Conservation (phyloP, 2,329 filamentous ascomycete genomes). For the Orbilia javanica region DNA sequence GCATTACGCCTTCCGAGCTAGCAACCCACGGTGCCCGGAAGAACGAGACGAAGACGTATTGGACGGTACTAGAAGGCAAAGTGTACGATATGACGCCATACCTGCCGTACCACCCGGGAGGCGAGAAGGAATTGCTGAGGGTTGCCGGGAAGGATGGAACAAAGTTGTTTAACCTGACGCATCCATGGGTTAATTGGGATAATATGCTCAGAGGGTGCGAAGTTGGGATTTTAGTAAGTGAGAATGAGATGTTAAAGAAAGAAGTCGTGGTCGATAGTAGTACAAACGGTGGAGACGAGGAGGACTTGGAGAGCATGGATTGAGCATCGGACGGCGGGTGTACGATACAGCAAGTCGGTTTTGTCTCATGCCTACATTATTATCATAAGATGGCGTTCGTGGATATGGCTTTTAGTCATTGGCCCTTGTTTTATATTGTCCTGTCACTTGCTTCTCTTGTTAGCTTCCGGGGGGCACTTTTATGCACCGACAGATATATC, state of each 20-base stretch:
- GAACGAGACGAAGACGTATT: slow-evolving; percentile 75
- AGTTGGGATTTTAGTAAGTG: slow-evolving; percentile 74
- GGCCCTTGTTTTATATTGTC: too few relatives aligned
- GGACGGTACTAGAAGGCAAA: slow-evolving; percentile 88
- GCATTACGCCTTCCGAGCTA: slow-evolving; percentile 84
- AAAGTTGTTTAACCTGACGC: slow-evolving; percentile 75
- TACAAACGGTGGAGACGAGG: background rate
- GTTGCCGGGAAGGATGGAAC: slow-evolving; percentile 74
- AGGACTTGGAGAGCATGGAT: slow-evolving; percentile 52
- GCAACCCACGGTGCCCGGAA: slow-evolving; percentile 83
- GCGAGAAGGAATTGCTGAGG: slow-evolving; percentile 77
- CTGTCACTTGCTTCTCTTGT: too few relatives aligned
- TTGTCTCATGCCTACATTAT: background rate
- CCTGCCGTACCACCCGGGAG: slow-evolving; percentile 89
- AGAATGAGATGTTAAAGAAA: slow-evolving; percentile 64
- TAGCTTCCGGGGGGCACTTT: too few relatives aligned
- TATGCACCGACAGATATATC: too few relatives aligned
- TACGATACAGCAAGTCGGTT: background rate
- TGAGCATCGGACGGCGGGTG: background rate
- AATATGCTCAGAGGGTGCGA: slow-evolving; percentile 76
- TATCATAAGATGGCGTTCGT: slow-evolving; percentile 5
- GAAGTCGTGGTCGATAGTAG: background rate
- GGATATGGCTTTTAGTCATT: background rate
- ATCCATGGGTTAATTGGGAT: slow-evolving; percentile 80
- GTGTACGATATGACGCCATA: slow-evolving; percentile 97